Evolutionary conservation across 257 asterid genomes (phyloP).

Genomic region (Fraxinus excelsior): DNA sequence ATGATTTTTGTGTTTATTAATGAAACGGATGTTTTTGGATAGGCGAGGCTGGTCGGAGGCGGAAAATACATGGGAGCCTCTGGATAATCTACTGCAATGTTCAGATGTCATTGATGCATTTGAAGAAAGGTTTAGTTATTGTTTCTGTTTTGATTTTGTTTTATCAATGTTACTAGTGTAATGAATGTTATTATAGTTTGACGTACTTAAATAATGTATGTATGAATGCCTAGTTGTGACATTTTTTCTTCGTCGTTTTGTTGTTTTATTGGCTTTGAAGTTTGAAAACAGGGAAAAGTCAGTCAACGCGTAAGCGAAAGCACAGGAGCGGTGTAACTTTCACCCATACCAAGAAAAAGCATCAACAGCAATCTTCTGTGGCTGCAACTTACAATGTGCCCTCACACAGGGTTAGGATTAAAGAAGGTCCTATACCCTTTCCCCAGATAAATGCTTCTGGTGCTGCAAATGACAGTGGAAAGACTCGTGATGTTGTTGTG

Average conservation of each 20-base stretch:
- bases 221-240: conserved; percentile 17
- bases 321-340: conserved; percentile 51
- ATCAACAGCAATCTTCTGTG: conserved; percentile 50
- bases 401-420: conserved; percentile 42
- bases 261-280: conserved; percentile 41
- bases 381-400: conserved; percentile 54
- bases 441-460: too few relatives aligned
- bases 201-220: conserved; percentile 13
- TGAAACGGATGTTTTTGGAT: conserved; percentile 26
- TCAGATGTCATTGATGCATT: conserved; percentile 70
- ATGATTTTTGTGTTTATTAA: conserved; percentile 22
- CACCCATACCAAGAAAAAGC: conserved; percentile 63
- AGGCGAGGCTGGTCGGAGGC: conserved; percentile 97
- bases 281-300: conserved; percentile 51
- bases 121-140: conserved; percentile 65
- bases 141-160: conserved; percentile 16
- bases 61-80: conserved; percentile 92
- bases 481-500: conserved; percentile 23
- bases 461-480: conserved; percentile 33
- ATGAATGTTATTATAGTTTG: neutral
- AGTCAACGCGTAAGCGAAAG: conserved; percentile 63
- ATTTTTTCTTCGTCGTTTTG: conserved; percentile 24
- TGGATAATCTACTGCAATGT: conserved; percentile 60
- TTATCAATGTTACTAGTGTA: conserved; percentile 14
- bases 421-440: conserved; percentile 31